A percentile compares a stretch with the other conserved stretches of the same genome.
These are phyloP conservation scores for Lentinula edodes DNA, from an alignment of 768 basidiomycete species.

Conservation along the genomic window DNA sequence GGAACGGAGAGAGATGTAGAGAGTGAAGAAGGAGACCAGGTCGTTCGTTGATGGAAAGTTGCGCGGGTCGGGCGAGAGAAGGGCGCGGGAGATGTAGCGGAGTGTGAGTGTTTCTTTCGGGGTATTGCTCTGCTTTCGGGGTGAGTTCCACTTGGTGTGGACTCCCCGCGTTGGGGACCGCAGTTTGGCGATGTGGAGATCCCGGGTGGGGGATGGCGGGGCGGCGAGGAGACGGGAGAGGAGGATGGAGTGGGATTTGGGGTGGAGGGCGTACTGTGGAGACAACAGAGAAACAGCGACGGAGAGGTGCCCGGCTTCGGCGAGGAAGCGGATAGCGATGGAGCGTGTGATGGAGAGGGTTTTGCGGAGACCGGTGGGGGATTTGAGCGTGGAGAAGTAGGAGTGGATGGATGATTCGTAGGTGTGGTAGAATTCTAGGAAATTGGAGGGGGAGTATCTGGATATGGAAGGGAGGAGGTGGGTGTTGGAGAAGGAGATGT, in stretches of 20 bases:
- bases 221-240: slow-evolving; percentile 16
- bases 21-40: background rate
- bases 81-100: no score
- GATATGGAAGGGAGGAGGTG: slow-evolving; percentile 33
- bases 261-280: slow-evolving; percentile 8
- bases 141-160: no score
- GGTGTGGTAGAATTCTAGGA: no score
- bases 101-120: no score
- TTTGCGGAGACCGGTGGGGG: background rate
- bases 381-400: background rate
- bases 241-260: slow-evolving; percentile 23
- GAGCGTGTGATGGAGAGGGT: slow-evolving; percentile 10
- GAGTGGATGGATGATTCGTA: slow-evolving; percentile 17
- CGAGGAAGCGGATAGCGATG: slow-evolving; percentile 36
- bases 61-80: no score
- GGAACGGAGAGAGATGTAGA: background rate
- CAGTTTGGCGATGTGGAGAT: background rate
- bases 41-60: background rate
- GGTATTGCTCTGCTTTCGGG: no score
- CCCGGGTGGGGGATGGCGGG: background rate
- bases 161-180: no score
- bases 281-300: slow-evolving; percentile 43
- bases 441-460: slow-evolving; percentile 32
- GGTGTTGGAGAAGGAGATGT: slow-evolving; percentile 14
- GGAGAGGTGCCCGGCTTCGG: slow-evolving; percentile 27